Percentiles rank a stretch among this genome's conserved stretches.
Conservation (phyloP, 2,329 filamentous ascomycete species). For the Fusarium compactum region DNA sequence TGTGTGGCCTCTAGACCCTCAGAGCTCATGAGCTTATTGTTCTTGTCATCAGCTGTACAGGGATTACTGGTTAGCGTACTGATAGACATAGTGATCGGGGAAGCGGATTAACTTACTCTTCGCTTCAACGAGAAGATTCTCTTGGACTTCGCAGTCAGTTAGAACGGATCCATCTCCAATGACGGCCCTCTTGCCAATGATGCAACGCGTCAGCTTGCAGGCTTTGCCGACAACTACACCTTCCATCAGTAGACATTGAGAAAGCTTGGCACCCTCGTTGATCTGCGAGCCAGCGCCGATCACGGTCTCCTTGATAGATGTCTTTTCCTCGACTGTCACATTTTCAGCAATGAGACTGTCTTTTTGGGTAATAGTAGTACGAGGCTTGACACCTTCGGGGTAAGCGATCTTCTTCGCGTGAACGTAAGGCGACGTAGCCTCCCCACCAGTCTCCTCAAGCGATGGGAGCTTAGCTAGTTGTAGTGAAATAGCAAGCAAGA, state of each 20-base stretch:
- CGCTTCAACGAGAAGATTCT: constrained; percentile 87
- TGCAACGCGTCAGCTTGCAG: constrained; percentile 87
- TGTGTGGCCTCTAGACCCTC: constrained; percentile 74
- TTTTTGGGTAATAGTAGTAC: constrained; percentile 82
- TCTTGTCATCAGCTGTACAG: constrained; percentile 71
- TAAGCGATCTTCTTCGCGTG: constrained; percentile 85
- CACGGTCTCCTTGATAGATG: constrained; percentile 91
- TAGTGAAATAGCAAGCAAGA: constrained; percentile 85
- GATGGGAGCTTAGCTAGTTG: constrained; percentile 87
- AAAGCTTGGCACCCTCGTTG: constrained; percentile 83
- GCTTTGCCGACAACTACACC: constrained; percentile 86
- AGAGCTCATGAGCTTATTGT: constrained; percentile 75
- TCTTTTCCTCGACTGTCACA: constrained; percentile 88
- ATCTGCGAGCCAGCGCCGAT: constrained; percentile 91
- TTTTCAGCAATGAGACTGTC: constrained; percentile 91
- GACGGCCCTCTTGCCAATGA: constrained; percentile 82
- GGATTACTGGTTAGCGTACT: constrained; percentile 24
- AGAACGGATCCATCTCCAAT: constrained; percentile 86
- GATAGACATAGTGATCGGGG: not conserved
- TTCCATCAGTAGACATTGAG: constrained; percentile 93
- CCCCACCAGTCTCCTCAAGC: constrained; percentile 70
- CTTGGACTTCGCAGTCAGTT: constrained; percentile 92
- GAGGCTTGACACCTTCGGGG: constrained; percentile 81
- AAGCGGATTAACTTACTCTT: constrained; percentile 67
- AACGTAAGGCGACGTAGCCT: constrained; percentile 76